phyloP scores from a whole-genome alignment of 768 basidiomycete species.

The Auricularia sp. region DNA sequence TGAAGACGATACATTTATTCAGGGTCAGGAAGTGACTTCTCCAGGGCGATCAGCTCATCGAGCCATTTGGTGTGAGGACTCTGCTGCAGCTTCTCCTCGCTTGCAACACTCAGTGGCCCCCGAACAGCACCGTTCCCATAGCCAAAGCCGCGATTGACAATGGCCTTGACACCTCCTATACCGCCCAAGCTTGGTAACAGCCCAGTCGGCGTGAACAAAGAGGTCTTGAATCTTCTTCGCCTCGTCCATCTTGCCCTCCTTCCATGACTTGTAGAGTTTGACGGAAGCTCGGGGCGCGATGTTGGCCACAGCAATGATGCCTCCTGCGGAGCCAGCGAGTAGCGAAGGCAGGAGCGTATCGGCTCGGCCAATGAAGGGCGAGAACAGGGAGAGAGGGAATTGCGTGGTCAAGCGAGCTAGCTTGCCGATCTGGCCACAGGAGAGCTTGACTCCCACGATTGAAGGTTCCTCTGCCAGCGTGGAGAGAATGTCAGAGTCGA shows the following conservation, averaged over 20 bases:
- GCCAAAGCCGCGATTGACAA: conserved; percentile 52
- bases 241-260: conserved; percentile 44
- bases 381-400: conserved; percentile 44
- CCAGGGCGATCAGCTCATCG: conserved; percentile 36
- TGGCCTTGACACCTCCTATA: conserved; percentile 56
- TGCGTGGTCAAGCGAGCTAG: conserved; percentile 62
- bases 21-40: conserved; percentile 23
- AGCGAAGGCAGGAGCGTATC: conserved; percentile 57
- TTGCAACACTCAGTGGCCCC: conserved; percentile 37
- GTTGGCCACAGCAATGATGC: conserved; percentile 57
- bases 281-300: conserved; percentile 41
- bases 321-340: conserved; percentile 50
- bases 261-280: conserved; percentile 38
- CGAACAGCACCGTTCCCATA: conserved; percentile 47
- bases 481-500: conserved; percentile 69
- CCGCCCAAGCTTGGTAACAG: conserved; percentile 52
- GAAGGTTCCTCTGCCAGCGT: conserved; percentile 68
- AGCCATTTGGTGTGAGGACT: conserved; percentile 31
- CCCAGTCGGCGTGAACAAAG: conserved; percentile 60
- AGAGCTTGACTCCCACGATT: conserved; percentile 78
- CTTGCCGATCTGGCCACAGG: conserved; percentile 79
- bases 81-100: conserved; percentile 27
- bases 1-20: background rate
- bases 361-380: conserved; percentile 66
- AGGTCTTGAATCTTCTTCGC: conserved; percentile 53